Percentiles rank a stretch among this genome's conserved stretches.
Conservation (phyloP, 352 stramenopile species). For the Thalassiosira mediterranea region DNA sequence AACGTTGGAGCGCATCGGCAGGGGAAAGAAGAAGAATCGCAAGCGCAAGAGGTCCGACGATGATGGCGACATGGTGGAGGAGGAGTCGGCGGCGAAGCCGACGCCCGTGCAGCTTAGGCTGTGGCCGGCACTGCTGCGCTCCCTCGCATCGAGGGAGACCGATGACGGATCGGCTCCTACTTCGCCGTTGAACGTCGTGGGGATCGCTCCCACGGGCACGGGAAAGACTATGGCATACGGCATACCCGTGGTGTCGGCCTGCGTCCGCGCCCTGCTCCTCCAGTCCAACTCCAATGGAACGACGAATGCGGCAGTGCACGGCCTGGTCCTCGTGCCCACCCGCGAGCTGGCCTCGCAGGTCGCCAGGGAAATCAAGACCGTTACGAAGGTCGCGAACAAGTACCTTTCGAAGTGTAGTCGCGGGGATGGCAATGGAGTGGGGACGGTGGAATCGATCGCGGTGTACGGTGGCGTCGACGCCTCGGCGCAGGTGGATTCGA, state of each 20-base stretch:
- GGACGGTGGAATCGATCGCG: slow-evolving; percentile 32
- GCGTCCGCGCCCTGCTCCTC: slow-evolving; percentile 24
- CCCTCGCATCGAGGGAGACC: slow-evolving; percentile 11
- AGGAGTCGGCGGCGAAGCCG: slow-evolving; percentile 27
- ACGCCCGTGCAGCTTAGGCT: slow-evolving; percentile 66
- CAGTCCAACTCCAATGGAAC: slow-evolving; percentile 6
- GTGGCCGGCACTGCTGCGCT: slow-evolving; percentile 60
- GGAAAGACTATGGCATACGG: slow-evolving; percentile 73
- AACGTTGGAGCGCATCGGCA: slow-evolving; percentile 26
- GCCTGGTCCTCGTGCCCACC: slow-evolving; percentile 71
- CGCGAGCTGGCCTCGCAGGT: slow-evolving; percentile 70
- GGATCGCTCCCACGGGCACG: slow-evolving; percentile 66
- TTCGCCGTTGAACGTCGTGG: slow-evolving; percentile 45
- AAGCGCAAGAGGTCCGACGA: slow-evolving; percentile 24
- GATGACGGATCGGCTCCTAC: background rate
- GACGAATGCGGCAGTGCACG: slow-evolving; percentile 22
- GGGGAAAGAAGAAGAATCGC: slow-evolving; percentile 10
- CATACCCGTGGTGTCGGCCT: slow-evolving; percentile 56
- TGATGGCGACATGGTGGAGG: background rate
- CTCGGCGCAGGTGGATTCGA: slow-evolving; percentile 40
- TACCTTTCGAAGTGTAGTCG: slow-evolving; percentile 10
- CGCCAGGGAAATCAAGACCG: slow-evolving; percentile 32
- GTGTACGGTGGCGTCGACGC: slow-evolving; percentile 70
- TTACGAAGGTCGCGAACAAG: slow-evolving; percentile 49
- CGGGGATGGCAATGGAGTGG: background rate